phyloP scores from a whole-genome alignment of 371 early-diverging fungal species.

The Mucor velutinosus region DNA sequence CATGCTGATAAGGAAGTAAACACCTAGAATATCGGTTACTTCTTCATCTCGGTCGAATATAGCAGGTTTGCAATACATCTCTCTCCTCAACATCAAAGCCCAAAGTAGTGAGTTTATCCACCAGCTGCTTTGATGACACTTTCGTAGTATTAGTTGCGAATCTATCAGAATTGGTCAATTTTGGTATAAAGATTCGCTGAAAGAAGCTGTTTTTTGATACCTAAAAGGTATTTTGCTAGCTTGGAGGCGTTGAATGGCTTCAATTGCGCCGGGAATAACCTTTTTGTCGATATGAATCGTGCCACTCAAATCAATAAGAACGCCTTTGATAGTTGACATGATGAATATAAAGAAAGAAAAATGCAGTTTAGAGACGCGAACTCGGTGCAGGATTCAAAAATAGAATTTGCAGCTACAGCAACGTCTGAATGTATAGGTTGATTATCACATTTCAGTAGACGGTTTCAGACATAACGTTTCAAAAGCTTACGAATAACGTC shows the following conservation, averaged over 20 bases:
- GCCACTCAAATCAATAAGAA: conserved; percentile 82
- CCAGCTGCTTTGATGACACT: conserved; percentile 57
- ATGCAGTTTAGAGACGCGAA: not conserved
- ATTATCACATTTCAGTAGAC: too few species aligned
- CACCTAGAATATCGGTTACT: conserved; percentile 38
- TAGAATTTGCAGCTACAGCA: not conserved
- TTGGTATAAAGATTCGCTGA: too few species aligned
- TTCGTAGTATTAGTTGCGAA: conserved; percentile 90
- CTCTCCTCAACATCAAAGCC: conserved; percentile 69
- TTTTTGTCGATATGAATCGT: conserved; percentile 77
- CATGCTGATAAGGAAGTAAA: conserved; percentile 84
- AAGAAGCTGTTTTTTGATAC: conserved; percentile 10
- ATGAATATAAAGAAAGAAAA: not conserved
- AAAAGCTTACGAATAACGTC: too few species aligned
- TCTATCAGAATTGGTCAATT: conserved; percentile 23
- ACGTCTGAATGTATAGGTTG: not conserved
- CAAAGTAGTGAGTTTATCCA: conserved; percentile 54
- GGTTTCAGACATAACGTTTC: too few species aligned
- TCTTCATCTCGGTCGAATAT: not conserved
- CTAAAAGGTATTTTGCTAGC: conserved; percentile 57
- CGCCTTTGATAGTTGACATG: conserved; percentile 46
- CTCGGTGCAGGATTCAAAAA: not conserved
- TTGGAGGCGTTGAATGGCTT: conserved; percentile 67
- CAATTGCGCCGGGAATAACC: conserved; percentile 70
- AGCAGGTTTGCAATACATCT: conserved; percentile 45